Percentiles rank a stretch among this genome's conserved stretches.
Conservation (phyloP, 2,329 filamentous ascomycete species). For the Pseudocercospora vitis region DNA sequence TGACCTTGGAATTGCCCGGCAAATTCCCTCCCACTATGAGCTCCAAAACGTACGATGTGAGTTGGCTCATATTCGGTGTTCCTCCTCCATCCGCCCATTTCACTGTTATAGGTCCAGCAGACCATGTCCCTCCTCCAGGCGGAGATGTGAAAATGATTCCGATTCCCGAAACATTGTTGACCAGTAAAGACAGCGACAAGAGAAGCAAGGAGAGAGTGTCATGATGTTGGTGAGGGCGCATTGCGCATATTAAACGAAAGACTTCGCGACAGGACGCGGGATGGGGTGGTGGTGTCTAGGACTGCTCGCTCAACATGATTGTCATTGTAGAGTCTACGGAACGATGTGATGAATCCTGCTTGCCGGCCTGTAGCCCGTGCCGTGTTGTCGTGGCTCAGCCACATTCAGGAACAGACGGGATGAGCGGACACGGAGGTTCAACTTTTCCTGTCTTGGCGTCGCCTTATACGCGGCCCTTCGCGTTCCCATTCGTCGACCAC, state of each 20-base stretch:
- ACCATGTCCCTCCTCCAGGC: slow-evolving; percentile 21
- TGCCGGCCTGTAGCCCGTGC: not conserved
- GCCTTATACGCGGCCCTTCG: not conserved
- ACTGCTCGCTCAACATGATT: not conserved
- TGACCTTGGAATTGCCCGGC: slow-evolving; percentile 19
- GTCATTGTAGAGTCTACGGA: not conserved
- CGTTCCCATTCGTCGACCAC: not conserved
- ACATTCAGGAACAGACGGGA: not conserved
- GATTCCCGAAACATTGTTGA: slow-evolving; percentile 16
- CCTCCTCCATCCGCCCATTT: slow-evolving; percentile 27
- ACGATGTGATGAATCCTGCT: not conserved
- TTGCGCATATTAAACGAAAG: slow-evolving; percentile 14
- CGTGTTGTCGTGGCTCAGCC: not conserved
- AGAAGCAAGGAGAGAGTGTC: slow-evolving; percentile 15
- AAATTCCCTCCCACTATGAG: slow-evolving; percentile 27
- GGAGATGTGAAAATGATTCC: slow-evolving; percentile 25
- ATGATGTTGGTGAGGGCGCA: slow-evolving; percentile 11
- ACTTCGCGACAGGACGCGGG: no score
- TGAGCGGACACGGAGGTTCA: no score
- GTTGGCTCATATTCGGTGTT: slow-evolving; percentile 17
- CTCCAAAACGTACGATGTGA: slow-evolving; percentile 22
- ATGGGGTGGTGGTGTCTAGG: not conserved
- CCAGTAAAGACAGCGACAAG: slow-evolving; percentile 18
- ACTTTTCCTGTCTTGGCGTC: not conserved
- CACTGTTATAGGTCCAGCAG: slow-evolving; percentile 22